Base-by-base conservation (phyloP, 169 alveolate species). In the Besnoitia besnoiti region DNA sequence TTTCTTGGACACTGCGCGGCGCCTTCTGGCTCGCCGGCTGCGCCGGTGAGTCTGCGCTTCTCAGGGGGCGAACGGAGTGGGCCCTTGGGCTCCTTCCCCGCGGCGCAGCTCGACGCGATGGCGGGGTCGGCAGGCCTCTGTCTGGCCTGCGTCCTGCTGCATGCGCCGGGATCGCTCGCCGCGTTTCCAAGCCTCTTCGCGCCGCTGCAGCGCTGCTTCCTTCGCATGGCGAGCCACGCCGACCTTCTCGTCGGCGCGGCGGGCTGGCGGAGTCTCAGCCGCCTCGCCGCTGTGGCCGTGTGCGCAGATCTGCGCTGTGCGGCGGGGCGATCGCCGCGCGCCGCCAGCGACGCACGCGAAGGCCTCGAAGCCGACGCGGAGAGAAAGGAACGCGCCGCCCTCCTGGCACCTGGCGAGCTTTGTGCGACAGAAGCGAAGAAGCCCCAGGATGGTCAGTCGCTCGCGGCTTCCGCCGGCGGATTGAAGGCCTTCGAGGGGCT, bases 201-300 rank as follows among this genome's bases (percentile, higher is more conserved):
- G 5, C 59, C 59, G 3, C 10, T 19, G 10, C 87, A 77, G 59
- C 49, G 87, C 49, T 39, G 49, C 35, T 10, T 77, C 40, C 87
- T 77, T 14, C 87, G 87, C 59, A 42, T 42, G 59, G 87, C 21
- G 21, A 27, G 8, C 40, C 49, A 40, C 33, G 35, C 87, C 4
- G 87, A 77, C 59, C 59, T 77, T 24, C 59, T 77, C 37, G 87
- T 44, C 44, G 87, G 87, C 40, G 61, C 55, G 37, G 2, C 44
- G 10, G 87, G 87, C 4, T 77, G 87, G 87, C 27, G 87, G 16
- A 30, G 59, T 8, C 33, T 77, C 35, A 27, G 61, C 24, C 87
- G 87, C 40, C 27, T 77, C 33, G 87, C 59, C 59, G 30, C 19
- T 19, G 87, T 44, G 33, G 59, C 87, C 40, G 44, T 77, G 61